A percentile compares a stretch with the other conserved stretches of the same genome.
phyloP scores from a whole-genome alignment of 148 eudicot species.

The Pouteria glomerata region DNA sequence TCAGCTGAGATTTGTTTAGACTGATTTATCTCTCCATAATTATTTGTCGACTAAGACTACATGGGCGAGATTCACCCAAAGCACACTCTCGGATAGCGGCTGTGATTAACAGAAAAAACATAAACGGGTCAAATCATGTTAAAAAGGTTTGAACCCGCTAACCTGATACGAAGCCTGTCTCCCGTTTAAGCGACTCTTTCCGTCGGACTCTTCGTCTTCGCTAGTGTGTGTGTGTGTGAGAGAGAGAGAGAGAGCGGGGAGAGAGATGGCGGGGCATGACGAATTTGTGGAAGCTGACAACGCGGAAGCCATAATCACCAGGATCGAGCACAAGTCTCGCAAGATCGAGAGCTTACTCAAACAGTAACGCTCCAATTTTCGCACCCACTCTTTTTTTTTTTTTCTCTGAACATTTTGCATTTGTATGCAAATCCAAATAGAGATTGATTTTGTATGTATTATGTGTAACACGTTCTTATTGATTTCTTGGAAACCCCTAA shows the following conservation, averaged over 20 bases:
- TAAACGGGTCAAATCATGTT: too few species aligned
- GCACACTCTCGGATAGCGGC: too few species aligned
- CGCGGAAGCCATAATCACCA: conserved; percentile 81
- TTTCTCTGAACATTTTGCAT: too few species aligned
- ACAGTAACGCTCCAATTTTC: conserved; percentile 38
- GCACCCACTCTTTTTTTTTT: neutral
- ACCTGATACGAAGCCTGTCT: neutral
- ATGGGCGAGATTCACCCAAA: too few species aligned
- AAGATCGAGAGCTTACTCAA: conserved; percentile 93
- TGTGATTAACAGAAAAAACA: too few species aligned
- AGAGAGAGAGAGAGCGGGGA: conserved; percentile 4
- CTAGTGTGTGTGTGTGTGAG: neutral
- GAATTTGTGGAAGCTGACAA: conserved; percentile 74
- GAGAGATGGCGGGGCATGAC: conserved; percentile 33
- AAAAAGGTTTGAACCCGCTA: neutral
- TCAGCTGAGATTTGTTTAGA: too few species aligned
- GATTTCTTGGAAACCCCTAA: neutral
- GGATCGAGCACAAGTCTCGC: conserved; percentile 94
- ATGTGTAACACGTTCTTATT: neutral
- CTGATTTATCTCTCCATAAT: too few species aligned
- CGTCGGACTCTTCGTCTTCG: too few species aligned
- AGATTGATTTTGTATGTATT: too few species aligned
- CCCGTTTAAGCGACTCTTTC: too few species aligned
- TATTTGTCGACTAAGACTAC: too few species aligned
- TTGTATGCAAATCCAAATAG: too few species aligned